A percentile compares a stretch with the other conserved stretches of the same genome.
Evolutionary conservation across 2,329 filamentous ascomycete genomes (phyloP).

Genomic region (Exserohilum rostratum): DNA sequence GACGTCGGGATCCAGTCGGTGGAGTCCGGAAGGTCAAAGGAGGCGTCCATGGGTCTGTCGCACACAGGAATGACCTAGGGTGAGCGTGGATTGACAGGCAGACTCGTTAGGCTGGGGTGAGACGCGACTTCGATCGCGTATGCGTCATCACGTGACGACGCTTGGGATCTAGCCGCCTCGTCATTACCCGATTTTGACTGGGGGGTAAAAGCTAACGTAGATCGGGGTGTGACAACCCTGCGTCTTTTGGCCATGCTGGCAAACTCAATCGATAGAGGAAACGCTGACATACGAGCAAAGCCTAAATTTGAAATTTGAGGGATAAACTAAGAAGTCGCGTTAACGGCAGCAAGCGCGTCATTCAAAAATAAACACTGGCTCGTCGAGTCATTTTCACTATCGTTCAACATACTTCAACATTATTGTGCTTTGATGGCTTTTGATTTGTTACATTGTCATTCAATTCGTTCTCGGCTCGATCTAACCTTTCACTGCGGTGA

Average conservation of each 20-base stretch:
- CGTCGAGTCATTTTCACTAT: no score
- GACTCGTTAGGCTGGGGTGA: conserved; percentile 4
- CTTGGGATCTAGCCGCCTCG: conserved; percentile 6
- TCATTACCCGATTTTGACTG: conserved; percentile 8
- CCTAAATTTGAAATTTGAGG: not conserved
- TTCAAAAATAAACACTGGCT: not conserved
- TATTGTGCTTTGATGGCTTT: not conserved
- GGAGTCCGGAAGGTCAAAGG: conserved; percentile 68
- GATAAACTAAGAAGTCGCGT: not conserved
- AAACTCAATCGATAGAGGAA: not conserved
- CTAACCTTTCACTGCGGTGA: not conserved
- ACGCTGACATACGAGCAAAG: not conserved
- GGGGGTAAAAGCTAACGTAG: not conserved
- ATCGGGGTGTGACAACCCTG: not conserved
- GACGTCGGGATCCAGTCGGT: conserved; percentile 82
- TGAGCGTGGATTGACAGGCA: conserved; percentile 15
- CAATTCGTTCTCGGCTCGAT: not conserved
- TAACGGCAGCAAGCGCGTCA: not conserved
- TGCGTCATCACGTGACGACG: conserved; percentile 23
- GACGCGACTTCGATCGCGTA: conserved; percentile 22
- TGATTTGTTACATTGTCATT: not conserved
- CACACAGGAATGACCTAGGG: conserved; percentile 9
- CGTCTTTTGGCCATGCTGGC: not conserved
- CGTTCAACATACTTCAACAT: no score
- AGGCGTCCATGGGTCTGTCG: conserved; percentile 35